Evolutionary conservation across 495 filamentous ascomycete species (phyloP), one percentile per base, ranked within the genome.

Genomic region (Talaromyces nanjingensis): DNA sequence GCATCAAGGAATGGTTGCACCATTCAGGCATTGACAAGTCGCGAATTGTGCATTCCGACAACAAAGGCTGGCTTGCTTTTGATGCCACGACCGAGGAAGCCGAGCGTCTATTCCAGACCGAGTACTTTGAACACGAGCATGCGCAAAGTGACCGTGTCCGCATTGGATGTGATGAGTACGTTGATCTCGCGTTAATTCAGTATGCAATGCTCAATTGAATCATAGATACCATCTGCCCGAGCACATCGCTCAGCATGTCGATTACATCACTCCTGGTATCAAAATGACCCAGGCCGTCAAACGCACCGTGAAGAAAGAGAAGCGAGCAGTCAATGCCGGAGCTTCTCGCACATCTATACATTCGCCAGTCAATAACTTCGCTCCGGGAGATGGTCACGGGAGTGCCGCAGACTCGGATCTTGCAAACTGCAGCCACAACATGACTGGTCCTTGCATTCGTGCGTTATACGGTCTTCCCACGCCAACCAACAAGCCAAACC

Each of bases 51-150:
- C 79, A 77, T 54, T 83, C 83, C 0, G 71, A 76, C 33, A 82
- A 80, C 27, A 76, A 79, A 59, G 81, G 78, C 53, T 87, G 85
- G 84, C 69, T 88, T 29, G 74, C 79, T 6, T 84, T 87, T 63
- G 76, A 86, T 65, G 81, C 81, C 14, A 80, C 84, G 24, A 78
- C 80, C 5, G 69, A 75, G 31, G 84, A 88, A 65, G 78, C 78
- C 0, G 86, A 89, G 65, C 70, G 68, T 7, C 76, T 89, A 1
- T 79, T 89, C 58, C 73, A 80, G 63, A 83, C 86, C 3, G 74
- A 86, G 63, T 89, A 87, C 66, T 81, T 84, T 64, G 63, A 82
- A 49, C 86, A 87, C 68, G 72, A 81, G 63, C 83, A 88, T 64
- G 56, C 67, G 6, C 58, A 57, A 39, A 75, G 71, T 45, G 75